Conservation (phyloP, 129 eudicot genomes). For the Saussurea involucrata region DNA sequence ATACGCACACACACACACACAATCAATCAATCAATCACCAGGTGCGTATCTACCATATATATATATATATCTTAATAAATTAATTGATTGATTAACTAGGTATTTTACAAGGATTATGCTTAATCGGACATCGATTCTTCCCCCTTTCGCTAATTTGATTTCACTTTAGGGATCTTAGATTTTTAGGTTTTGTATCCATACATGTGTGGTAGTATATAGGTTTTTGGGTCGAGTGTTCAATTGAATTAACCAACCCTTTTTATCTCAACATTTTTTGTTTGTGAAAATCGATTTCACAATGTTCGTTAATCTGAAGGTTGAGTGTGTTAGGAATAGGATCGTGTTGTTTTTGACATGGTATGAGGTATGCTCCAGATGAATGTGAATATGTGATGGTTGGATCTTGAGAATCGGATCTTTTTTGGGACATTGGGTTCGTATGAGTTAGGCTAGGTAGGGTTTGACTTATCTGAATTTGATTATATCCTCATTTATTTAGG, state of each 20-base stretch:
- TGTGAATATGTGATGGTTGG: conserved; percentile 24
- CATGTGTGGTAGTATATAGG: background rate
- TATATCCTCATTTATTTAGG: background rate
- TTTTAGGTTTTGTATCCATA: background rate
- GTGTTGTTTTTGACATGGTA: background rate
- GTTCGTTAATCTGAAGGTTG: background rate
- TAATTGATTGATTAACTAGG: background rate
- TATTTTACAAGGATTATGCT: background rate
- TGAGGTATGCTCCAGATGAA: background rate
- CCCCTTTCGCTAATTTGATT: conserved; percentile 10
- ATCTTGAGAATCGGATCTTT: conserved; percentile 27
- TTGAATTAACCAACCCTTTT: background rate
- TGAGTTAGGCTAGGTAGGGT: conserved; percentile 7
- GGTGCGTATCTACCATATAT: conserved; percentile 20
- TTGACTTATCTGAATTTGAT: conserved; percentile 6
- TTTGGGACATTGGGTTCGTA: background rate
- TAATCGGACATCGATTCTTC: conserved; percentile 6
- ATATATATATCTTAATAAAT: background rate
- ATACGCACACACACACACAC: background rate
- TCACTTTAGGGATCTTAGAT: conserved; percentile 17
- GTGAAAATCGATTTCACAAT: conserved; percentile 1
- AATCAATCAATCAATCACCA: conserved; percentile 6
- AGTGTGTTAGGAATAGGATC: conserved; percentile 2
- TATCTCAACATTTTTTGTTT: background rate
- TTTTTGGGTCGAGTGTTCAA: background rate